Percentiles rank a stretch among this genome's conserved stretches.
These are phyloP conservation scores for Boletellus ananas DNA, from an alignment of 768 basidiomycete genomes.

Conservation along the genomic window DNA sequence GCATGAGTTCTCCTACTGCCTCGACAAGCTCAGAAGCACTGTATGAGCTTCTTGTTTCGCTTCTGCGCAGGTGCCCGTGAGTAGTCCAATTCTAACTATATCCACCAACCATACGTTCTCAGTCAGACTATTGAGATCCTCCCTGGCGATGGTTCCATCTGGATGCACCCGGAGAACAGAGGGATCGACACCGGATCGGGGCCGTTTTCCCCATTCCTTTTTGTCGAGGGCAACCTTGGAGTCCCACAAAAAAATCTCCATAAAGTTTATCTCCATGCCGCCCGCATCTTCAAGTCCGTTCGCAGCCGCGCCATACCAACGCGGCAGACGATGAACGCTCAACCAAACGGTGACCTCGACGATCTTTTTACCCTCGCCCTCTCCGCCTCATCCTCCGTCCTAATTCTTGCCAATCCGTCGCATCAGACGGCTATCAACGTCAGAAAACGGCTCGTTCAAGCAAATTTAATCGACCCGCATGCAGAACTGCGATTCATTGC, in stretches of 20 bases:
- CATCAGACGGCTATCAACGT: conserved; percentile 65
- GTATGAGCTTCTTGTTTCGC: conserved; percentile 22
- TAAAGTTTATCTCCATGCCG: conserved; percentile 46
- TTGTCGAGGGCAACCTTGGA: conserved; percentile 58
- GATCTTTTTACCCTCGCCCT: conserved; percentile 15
- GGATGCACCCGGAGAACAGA: conserved; percentile 28
- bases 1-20: background rate
- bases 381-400: conserved; percentile 39
- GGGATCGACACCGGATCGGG: conserved; percentile 12
- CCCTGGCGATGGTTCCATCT: conserved; percentile 52
- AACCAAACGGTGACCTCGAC: conserved; percentile 2
- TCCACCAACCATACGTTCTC: background rate
- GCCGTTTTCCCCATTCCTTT: conserved; percentile 46
- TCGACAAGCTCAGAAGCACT: conserved; percentile 1
- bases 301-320: conserved; percentile 7
- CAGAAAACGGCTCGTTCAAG: conserved; percentile 50
- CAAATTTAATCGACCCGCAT: conserved; percentile 33
- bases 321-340: background rate
- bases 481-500: conserved; percentile 47
- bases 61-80: conserved; percentile 27
- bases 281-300: conserved; percentile 32
- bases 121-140: conserved; percentile 55
- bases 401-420: conserved; percentile 65
- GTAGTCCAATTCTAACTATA: conserved; percentile 3
- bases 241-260: conserved; percentile 58